A percentile compares a stretch with the other conserved stretches of the same genome.
phyloP scores from a whole-genome alignment of 768 basidiomycete genomes.

The Postia placenta region DNA sequence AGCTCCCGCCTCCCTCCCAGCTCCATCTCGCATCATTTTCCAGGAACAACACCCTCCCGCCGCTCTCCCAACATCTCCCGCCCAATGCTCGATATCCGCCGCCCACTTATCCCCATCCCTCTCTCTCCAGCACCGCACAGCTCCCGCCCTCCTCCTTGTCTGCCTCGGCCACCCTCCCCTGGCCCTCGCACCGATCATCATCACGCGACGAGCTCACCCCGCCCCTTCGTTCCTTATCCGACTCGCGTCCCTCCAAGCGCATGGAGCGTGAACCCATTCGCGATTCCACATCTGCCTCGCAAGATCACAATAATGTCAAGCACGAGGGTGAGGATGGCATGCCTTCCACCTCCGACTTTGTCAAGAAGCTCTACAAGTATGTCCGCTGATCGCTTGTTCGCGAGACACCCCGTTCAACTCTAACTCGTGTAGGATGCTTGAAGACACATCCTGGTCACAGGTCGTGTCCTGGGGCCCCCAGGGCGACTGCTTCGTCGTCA shows the following conservation, averaged over 20 bases:
- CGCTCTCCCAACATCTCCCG: conserved; percentile 25
- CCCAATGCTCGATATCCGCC: conserved; percentile 25
- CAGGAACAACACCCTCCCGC: conserved; percentile 36
- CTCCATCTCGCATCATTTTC: conserved; percentile 32
- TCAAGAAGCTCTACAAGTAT: conserved; percentile 91
- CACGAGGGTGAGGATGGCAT: conserved; percentile 60
- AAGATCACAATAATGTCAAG: conserved; percentile 14
- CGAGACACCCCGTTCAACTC: background rate
- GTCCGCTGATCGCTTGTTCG: conserved; percentile 15
- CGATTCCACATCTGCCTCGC: conserved; percentile 12
- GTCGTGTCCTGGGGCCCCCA: conserved; percentile 80
- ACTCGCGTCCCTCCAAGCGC: conserved; percentile 18
- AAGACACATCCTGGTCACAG: conserved; percentile 63
- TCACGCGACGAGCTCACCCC: conserved; percentile 30
- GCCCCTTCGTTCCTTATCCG: conserved; percentile 19
- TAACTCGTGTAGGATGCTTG: conserved; percentile 67
- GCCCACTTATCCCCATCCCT: conserved; percentile 30
- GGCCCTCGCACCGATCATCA: conserved; percentile 26
- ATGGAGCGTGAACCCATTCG: conserved; percentile 17
- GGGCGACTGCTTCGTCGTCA: conserved; percentile 89
- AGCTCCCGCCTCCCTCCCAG: conserved; percentile 39
- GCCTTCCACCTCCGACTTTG: conserved; percentile 90
- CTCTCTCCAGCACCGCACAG: conserved; percentile 25
- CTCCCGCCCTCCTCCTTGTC: conserved; percentile 23
- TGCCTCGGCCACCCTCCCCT: conserved; percentile 22